Evolutionary conservation across 345 rosid genomes (phyloP).

Genomic region (Nasturtium officinale): DNA sequence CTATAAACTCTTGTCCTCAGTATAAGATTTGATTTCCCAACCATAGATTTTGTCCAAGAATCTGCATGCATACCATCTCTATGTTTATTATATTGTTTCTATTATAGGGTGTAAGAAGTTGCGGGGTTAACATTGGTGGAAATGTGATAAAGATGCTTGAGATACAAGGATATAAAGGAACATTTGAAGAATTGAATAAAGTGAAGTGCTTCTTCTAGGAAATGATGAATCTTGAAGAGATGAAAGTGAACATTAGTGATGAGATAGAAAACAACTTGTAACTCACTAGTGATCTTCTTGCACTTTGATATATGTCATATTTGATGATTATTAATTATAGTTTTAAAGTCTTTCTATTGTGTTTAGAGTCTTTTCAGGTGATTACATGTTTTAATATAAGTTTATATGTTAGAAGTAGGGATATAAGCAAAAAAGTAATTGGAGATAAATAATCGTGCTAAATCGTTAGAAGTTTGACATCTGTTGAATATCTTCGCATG

Average conservation of each 20-base stretch:
- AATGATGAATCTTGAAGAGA: slow-evolving; percentile 6
- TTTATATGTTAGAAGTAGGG: too few species aligned
- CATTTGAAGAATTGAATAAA: background rate
- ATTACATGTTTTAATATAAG: too few species aligned
- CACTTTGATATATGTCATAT: too few species aligned
- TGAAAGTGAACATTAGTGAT: background rate
- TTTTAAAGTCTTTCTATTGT: too few species aligned
- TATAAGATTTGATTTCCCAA: background rate
- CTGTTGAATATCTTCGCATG: too few species aligned
- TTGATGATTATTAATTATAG: too few species aligned
- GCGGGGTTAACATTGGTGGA: background rate
- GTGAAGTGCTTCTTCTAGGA: background rate
- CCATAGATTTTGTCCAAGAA: background rate
- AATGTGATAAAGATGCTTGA: background rate
- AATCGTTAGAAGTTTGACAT: too few species aligned
- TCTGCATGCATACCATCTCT: background rate
- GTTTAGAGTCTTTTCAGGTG: too few species aligned
- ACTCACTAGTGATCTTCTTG: background rate
- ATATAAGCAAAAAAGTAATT: too few species aligned
- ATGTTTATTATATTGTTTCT: background rate
- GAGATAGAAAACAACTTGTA: background rate
- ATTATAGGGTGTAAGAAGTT: background rate
- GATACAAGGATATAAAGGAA: background rate
- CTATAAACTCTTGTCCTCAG: background rate
- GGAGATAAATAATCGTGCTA: too few species aligned